These are phyloP conservation scores for Furculomyces boomerangus DNA, from an alignment of 371 early-diverging fungal species.

Conservation along the genomic window DNA sequence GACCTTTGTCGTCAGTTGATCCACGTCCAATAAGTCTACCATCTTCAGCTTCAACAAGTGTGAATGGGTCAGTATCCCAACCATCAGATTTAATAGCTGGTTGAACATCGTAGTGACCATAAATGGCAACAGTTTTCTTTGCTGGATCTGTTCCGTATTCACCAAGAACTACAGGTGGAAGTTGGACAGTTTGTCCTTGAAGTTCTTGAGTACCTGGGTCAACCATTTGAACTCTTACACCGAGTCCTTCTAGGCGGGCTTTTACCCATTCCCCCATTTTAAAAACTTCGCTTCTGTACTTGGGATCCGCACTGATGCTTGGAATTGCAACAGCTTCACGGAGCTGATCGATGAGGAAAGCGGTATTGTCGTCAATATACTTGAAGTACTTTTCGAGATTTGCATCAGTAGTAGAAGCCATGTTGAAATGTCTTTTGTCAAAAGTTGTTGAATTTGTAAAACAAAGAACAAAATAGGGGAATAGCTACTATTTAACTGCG, in stretches of 20 bases:
- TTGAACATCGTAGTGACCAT: slow-evolving; percentile 92
- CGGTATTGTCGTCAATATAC: slow-evolving; percentile 61
- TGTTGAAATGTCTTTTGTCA: too few species aligned
- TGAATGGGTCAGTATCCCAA: slow-evolving; percentile 89
- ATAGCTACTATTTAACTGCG: too few species aligned
- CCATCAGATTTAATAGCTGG: slow-evolving; percentile 89
- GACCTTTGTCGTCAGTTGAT: slow-evolving; percentile 89
- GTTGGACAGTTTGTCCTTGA: slow-evolving; percentile 51
- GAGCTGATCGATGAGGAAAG: slow-evolving; percentile 62
- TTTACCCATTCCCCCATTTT: slow-evolving; percentile 80
- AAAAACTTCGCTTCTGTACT: slow-evolving; percentile 66
- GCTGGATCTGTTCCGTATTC: slow-evolving; percentile 69
- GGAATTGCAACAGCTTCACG: slow-evolving; percentile 86
- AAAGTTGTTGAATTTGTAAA: too few species aligned
- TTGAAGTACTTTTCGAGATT: slow-evolving; percentile 36
- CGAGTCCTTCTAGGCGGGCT: slow-evolving; percentile 53
- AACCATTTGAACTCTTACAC: slow-evolving; percentile 34
- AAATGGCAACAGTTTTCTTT: slow-evolving; percentile 91
- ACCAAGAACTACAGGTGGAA: slow-evolving; percentile 87
- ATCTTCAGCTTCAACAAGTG: slow-evolving; percentile 61
- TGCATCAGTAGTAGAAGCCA: slow-evolving; percentile 11
- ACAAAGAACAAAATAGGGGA: too few species aligned
- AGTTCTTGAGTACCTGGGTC: slow-evolving; percentile 72
- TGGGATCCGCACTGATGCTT: slow-evolving; percentile 66
- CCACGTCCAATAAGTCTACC: slow-evolving; percentile 84